phyloP scores from a whole-genome alignment of 192 early-diverging fungal species.

The Geranomyces michiganensis region DNA sequence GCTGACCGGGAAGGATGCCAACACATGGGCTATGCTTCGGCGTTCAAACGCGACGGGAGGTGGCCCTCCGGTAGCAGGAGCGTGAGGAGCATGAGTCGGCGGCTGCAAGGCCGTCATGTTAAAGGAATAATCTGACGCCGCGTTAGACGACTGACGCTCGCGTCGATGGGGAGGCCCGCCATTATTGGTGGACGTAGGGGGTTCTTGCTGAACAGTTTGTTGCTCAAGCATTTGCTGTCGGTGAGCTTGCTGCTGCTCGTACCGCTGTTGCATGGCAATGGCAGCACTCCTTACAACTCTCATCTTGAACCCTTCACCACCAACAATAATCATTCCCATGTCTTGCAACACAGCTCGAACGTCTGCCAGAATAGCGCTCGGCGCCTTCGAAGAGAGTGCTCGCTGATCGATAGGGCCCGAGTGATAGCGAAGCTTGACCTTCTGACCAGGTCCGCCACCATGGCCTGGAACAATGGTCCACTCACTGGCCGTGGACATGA shows the following conservation, averaged over 20 bases:
- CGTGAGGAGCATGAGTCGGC: not conserved
- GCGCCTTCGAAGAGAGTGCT: constrained; percentile 38
- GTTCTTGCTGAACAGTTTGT: not conserved
- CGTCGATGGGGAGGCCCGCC: not conserved
- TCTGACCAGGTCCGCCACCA: not conserved
- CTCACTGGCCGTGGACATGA: constrained; percentile 25
- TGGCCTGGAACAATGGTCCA: not conserved
- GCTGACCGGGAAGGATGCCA: constrained; percentile 47
- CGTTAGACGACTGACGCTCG: not conserved
- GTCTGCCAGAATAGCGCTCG: constrained; percentile 35
- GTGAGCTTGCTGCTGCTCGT: constrained; percentile 82
- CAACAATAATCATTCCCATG: constrained; percentile 46
- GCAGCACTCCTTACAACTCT: constrained; percentile 36
- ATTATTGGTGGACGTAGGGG: not conserved
- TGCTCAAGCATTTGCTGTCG: constrained; percentile 53
- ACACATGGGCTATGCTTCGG: constrained; percentile 26
- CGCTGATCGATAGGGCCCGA: constrained; percentile 54
- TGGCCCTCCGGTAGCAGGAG: not conserved
- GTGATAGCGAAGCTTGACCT: constrained; percentile 40
- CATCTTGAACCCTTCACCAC: constrained; percentile 43
- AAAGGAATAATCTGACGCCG: not conserved
- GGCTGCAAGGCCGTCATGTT: not conserved
- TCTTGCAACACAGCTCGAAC: constrained; percentile 31
- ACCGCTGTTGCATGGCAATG: constrained; percentile 70
- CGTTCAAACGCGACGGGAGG: constrained; percentile 9